phyloP scores from a whole-genome alignment of 2,329 filamentous ascomycete species.

The Sordariomycetes sp. region DNA sequence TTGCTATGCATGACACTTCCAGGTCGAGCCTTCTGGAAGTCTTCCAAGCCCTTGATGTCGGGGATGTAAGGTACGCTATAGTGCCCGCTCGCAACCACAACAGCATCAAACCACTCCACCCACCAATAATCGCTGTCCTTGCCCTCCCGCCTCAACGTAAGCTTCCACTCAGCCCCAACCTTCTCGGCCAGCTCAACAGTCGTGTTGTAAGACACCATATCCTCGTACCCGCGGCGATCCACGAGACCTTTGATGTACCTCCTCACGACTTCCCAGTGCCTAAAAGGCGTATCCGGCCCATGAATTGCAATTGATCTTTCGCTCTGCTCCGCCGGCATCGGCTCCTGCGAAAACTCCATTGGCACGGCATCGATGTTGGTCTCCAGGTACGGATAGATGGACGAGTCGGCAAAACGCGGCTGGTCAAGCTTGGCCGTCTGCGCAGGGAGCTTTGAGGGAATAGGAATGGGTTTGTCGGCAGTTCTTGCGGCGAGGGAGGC shows the following conservation, averaged over 20 bases:
- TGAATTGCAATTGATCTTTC: conserved; percentile 20
- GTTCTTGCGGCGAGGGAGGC: conserved; percentile 29
- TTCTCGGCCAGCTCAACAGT: conserved; percentile 47
- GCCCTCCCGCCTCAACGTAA: conserved; percentile 31
- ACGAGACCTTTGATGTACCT: conserved; percentile 39
- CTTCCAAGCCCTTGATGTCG: conserved; percentile 30
- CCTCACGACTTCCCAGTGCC: conserved; percentile 44
- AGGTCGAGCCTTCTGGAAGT: conserved; percentile 27
- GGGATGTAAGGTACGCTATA: conserved; percentile 46
- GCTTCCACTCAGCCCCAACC: conserved; percentile 31
- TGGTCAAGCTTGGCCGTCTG: conserved; percentile 24
- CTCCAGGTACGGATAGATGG: conserved; percentile 49
- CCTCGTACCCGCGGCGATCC: conserved; percentile 36
- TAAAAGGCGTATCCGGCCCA: conserved; percentile 44
- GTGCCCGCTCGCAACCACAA: conserved; percentile 47
- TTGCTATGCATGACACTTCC: conserved; percentile 42
- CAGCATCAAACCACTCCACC: conserved; percentile 43
- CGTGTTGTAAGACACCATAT: conserved; percentile 40
- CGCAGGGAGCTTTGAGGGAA: conserved; percentile 33
- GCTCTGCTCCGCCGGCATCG: conserved; percentile 26
- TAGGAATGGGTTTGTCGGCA: conserved; percentile 31
- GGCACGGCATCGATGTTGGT: conserved; percentile 46
- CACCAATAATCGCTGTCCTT: conserved; percentile 18
- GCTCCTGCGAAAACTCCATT: conserved; percentile 48
- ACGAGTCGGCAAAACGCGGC: conserved; percentile 41